These are phyloP conservation scores for Kluyveromyces siamensis DNA, from an alignment of 805 yeast genomes.

Conservation along the genomic window DNA sequence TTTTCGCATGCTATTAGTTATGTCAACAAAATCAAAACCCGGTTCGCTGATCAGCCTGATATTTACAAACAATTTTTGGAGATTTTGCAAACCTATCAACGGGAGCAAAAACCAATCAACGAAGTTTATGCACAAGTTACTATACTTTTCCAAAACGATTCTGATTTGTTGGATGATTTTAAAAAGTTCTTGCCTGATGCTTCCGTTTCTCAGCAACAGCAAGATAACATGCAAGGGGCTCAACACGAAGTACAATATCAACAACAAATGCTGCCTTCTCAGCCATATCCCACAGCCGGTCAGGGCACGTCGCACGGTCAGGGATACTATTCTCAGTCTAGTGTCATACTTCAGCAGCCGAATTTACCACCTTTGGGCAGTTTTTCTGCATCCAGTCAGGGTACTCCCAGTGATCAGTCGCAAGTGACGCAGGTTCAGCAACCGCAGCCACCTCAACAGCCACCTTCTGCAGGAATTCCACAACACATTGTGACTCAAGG, in stretches of 20 bases:
- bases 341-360: slow-evolving; percentile 11
- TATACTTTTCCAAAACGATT: slow-evolving; percentile 79
- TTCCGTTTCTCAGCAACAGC: slow-evolving; percentile 21
- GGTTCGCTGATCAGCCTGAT: slow-evolving; percentile 91
- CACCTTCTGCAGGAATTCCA: slow-evolving; percentile 29
- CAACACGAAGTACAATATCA: slow-evolving; percentile 10
- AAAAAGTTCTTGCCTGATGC: slow-evolving; percentile 88
- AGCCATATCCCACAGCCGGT: background rate
- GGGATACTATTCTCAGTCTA: slow-evolving; percentile 2
- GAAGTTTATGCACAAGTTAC: slow-evolving; percentile 95
- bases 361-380: slow-evolving; percentile 31
- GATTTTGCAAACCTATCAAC: slow-evolving; percentile 90
- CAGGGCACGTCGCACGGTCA: background rate
- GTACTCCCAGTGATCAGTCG: slow-evolving; percentile 12
- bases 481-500: slow-evolving; percentile 11
- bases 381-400: slow-evolving; percentile 30
- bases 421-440: slow-evolving; percentile 23
- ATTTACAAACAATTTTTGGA: slow-evolving; percentile 91
- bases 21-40: slow-evolving; percentile 90
- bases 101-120: slow-evolving; percentile 89
- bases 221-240: slow-evolving; percentile 13
- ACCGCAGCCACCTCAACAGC: slow-evolving; percentile 31
- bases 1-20: slow-evolving; percentile 95
- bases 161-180: slow-evolving; percentile 89
- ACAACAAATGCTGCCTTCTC: slow-evolving; percentile 5